Evolutionary conservation across 352 stramenopile species (phyloP).

Genomic region (Globisporangium parvum): DNA sequence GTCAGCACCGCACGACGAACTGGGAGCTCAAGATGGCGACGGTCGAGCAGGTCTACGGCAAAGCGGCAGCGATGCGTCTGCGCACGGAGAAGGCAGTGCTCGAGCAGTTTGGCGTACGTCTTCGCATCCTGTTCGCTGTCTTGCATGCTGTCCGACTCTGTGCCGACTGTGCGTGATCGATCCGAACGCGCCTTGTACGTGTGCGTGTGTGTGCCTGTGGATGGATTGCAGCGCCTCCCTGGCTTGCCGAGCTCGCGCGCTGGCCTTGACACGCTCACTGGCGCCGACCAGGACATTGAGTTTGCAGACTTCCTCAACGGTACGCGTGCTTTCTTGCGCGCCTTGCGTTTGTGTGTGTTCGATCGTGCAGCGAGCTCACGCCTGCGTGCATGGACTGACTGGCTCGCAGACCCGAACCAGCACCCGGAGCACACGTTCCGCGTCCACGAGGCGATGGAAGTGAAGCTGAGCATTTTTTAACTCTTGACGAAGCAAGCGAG

Average conservation of each 20-base stretch:
- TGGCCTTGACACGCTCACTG: slow-evolving; percentile 75
- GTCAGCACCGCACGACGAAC: slow-evolving; percentile 61
- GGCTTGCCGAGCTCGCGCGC: slow-evolving; percentile 70
- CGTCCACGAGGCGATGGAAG: slow-evolving; percentile 86
- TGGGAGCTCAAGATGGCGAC: slow-evolving; percentile 87
- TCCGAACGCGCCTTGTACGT: background rate
- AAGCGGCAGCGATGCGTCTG: slow-evolving; percentile 83
- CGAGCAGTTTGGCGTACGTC: slow-evolving; percentile 70
- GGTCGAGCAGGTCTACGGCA: slow-evolving; percentile 86
- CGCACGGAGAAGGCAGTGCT: slow-evolving; percentile 85
- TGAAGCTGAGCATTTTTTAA: slow-evolving; percentile 89
- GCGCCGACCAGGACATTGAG: slow-evolving; percentile 71
- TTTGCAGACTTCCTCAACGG: slow-evolving; percentile 82
- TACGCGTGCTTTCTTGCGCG: slow-evolving; percentile 20
- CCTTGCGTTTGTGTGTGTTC: background rate
- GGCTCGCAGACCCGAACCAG: slow-evolving; percentile 57
- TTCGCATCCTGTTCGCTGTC: background rate
- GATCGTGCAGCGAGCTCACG: background rate
- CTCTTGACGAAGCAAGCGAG: background rate
- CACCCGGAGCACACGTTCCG: slow-evolving; percentile 75
- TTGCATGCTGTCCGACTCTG: background rate
- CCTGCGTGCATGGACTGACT: too few species aligned
- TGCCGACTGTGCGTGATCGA: too few species aligned
- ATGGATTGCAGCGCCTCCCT: slow-evolving; percentile 59
- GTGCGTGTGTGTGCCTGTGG: background rate